A percentile compares a stretch with the other conserved stretches of the same genome.
phyloP scores from a whole-genome alignment of 73 alveolate genomes.

The Diophrys appendiculata region DNA sequence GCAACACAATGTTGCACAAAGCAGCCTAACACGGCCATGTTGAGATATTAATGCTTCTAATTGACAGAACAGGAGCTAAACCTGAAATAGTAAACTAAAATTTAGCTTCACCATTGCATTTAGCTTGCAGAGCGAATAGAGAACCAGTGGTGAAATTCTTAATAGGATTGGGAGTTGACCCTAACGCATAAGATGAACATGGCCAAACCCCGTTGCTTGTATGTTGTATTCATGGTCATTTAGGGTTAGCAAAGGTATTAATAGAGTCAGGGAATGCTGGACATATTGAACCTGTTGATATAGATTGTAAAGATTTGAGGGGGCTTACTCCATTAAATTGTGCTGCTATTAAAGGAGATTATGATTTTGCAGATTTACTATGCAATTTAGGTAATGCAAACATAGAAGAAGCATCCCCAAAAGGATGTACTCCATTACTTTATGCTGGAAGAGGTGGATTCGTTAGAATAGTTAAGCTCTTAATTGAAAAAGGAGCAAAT shows the following conservation, averaged over 20 bases:
- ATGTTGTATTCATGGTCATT: constrained; percentile 57
- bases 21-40: constrained; percentile 65
- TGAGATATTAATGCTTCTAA: constrained; percentile 40
- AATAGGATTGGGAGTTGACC: constrained; percentile 66
- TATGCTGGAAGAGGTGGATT: constrained; percentile 62
- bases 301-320: constrained; percentile 47
- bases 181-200: constrained; percentile 58
- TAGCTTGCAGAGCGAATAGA: constrained; percentile 46
- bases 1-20: constrained; percentile 48
- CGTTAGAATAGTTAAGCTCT: constrained; percentile 29
- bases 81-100: constrained; percentile 47
- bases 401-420: constrained; percentile 52
- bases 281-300: constrained; percentile 55
- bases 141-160: constrained; percentile 49
- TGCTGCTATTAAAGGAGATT: constrained; percentile 54
- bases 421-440: constrained; percentile 57
- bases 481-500: constrained; percentile 43
- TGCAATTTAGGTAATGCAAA: constrained; percentile 44
- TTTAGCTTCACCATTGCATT: constrained; percentile 55
- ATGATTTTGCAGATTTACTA: constrained; percentile 28
- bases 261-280: constrained; percentile 58
- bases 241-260: constrained; percentile 35
- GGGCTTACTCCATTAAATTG: constrained; percentile 62
- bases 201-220: constrained; percentile 57
- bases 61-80: constrained; percentile 55